Evolutionary conservation across 768 basidiomycete species (phyloP), one percentile per base, ranked within the genome.

Genomic region (Mycena rosella): DNA sequence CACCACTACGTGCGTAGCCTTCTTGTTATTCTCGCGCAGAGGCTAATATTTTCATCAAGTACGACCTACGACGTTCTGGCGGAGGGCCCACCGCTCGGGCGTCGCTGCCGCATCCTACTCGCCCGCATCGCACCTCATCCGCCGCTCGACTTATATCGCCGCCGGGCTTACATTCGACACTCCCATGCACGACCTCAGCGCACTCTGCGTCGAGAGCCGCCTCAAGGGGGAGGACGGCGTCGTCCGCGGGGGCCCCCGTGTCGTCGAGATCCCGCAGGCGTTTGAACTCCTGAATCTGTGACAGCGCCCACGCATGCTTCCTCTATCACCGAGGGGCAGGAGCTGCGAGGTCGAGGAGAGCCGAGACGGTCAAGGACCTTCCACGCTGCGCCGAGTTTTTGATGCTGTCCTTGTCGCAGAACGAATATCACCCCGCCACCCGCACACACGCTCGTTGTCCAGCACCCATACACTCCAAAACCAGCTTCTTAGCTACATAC

Each of bases 61-160:
- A 38, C 90, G 93, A n/a, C 92, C 93, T 0, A 91, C 88, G 9
- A 91, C 93, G 0, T 93, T 94, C 76, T 94, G 93, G 93, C 85
- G 91, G 34, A 89, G 88, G 69, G 92, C 90, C 2, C 85, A 80
- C 32, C 87, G 89, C 17, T 92, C 91, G 22, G 93, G 91, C 18
- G 91, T 94, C 1, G 84, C 90, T 51, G 86, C 83, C 5, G 86
- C 91, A 8, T 89, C 87, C 0, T 93, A 92, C 74, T 91, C 93
- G 8, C 92, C 92, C 0, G 86, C 91, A 0, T 87, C 87, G 0
- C 88, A 92, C 75, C 87, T 92, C 63, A 85, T 94, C 52, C 91
- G 93, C 42, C 88, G 92, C 7, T 89, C 91, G 6, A 93, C 92
- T 2, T 93, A 91, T 74, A 86, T 94, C 68, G 93, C 92, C 30